Evolutionary conservation across 352 stramenopile genomes (phyloP), one percentile per base, ranked within the genome.

Genomic region (Phytophthora meadii): DNA sequence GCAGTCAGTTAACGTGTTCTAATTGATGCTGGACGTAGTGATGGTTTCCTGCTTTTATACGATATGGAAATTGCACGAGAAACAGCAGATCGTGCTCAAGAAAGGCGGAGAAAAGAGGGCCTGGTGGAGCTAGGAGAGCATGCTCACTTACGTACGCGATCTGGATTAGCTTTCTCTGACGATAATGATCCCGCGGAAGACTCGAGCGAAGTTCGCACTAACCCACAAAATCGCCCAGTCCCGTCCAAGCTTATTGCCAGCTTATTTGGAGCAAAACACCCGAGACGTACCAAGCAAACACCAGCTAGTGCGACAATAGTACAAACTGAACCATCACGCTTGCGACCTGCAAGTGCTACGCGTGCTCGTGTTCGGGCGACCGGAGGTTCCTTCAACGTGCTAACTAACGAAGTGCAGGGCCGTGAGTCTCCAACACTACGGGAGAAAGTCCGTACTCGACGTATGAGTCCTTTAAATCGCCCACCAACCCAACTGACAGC

Each of bases 41-140:
- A 95, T 70, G 88, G 85, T 0, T 90, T 74, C 51, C 55, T 95
- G 42, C 65, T 95, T 24, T 70, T 95, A 4, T 94, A 94, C 62
- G 87, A 94, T 60, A 62, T 95, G 64, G 82, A 93, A 17, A 92
- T 94, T 52, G 79, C 84, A 27, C 61, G 79, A 25, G 78, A 92
- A 57, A 92, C 85, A 2, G 79, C 82, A 42, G 37, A 61, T 34
- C 69, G 74, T 14, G 69, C 73, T 15, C 72, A 84, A 19, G 46
- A 61, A 8, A 59, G 70, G 12, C 68, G 81, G 24, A 73, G 54
- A 28, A 78, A 81, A 56, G 54, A 88, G 36, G 80, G 78, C 1
- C 46, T 89, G 0, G 15, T 76, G 7, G 75, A 89, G 8, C 42
- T 83, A n/a, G 77, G 80, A 1, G 68, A 82, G 1, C 61, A 82